These are phyloP conservation scores for Myxozyma geophila DNA, from an alignment of 805 yeast genomes.

Conservation along the genomic window DNA sequence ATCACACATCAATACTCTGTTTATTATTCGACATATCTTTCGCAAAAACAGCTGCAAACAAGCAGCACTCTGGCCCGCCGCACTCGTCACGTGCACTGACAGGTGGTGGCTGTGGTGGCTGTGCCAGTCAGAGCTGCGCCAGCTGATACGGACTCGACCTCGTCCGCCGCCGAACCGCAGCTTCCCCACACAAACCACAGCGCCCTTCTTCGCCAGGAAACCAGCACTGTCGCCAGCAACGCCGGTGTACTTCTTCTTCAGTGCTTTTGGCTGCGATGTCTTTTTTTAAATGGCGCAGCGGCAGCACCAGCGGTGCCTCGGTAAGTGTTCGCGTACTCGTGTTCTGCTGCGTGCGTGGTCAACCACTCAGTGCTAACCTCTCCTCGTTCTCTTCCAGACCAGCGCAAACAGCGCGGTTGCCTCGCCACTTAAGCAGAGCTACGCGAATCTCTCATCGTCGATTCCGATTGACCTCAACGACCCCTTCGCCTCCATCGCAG, in stretches of 20 bases:
- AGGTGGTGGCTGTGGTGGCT: slow-evolving; percentile 1
- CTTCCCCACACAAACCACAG: slow-evolving; percentile 1
- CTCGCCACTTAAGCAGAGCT: background rate
- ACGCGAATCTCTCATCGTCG: background rate
- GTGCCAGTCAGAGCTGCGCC: slow-evolving; percentile 1
- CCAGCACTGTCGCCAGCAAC: background rate
- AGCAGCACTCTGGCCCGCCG: background rate
- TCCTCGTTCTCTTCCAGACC: background rate
- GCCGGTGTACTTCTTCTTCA: background rate
- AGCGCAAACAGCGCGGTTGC: background rate
- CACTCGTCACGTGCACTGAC: background rate
- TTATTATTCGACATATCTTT: no score
- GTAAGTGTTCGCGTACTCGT: slow-evolving; percentile 1
- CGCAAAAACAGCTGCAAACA: no score
- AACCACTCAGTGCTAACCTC: background rate
- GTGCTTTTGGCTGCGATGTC: slow-evolving; percentile 18
- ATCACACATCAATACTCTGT: no score
- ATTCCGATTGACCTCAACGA: background rate
- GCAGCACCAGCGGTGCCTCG: slow-evolving; percentile 18
- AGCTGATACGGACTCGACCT: slow-evolving; percentile 2
- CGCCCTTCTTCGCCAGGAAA: background rate
- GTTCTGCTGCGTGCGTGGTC: background rate
- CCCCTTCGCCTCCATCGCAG: slow-evolving; percentile 4
- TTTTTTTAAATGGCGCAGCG: slow-evolving; percentile 32
- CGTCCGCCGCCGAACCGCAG: background rate